Percentiles rank a stretch among this genome's conserved stretches.
These are phyloP conservation scores for Macrophomina pseudophaseolina DNA, from an alignment of 2,329 filamentous ascomycete species.

Conservation along the genomic window DNA sequence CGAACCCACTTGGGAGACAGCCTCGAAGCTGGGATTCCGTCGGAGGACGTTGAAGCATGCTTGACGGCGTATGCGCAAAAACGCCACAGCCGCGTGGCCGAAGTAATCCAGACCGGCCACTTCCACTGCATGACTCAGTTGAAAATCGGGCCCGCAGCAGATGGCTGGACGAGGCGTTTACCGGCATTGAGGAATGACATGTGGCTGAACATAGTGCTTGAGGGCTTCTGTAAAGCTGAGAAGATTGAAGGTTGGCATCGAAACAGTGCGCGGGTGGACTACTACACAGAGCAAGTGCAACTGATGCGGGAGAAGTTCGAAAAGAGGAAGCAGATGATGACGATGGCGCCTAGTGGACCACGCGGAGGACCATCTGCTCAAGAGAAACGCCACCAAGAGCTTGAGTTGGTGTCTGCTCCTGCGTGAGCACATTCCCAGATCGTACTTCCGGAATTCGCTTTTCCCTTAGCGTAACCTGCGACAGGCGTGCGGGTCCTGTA, in stretches of 20 bases:
- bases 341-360: too few relatives aligned
- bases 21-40: background rate
- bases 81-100: background rate
- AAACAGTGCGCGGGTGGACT: background rate
- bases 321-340: background rate
- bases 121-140: slow-evolving; percentile 9
- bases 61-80: background rate
- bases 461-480: background rate
- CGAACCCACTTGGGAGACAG: background rate
- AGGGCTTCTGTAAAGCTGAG: background rate
- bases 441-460: background rate
- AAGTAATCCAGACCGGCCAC: background rate
- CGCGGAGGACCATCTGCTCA: background rate
- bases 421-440: background rate
- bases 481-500: too few relatives aligned
- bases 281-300: background rate
- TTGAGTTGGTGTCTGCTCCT: background rate
- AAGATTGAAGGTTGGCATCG: slow-evolving; percentile 2
- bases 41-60: background rate
- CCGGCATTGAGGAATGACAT: slow-evolving; percentile 1
- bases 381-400: background rate
- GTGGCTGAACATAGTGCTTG: slow-evolving; percentile 3
- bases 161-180: background rate
- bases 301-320: background rate
- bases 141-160: background rate